Evolutionary conservation across 2,329 filamentous ascomycete genomes (phyloP).

Genomic region (Aspergillus ruber): DNA sequence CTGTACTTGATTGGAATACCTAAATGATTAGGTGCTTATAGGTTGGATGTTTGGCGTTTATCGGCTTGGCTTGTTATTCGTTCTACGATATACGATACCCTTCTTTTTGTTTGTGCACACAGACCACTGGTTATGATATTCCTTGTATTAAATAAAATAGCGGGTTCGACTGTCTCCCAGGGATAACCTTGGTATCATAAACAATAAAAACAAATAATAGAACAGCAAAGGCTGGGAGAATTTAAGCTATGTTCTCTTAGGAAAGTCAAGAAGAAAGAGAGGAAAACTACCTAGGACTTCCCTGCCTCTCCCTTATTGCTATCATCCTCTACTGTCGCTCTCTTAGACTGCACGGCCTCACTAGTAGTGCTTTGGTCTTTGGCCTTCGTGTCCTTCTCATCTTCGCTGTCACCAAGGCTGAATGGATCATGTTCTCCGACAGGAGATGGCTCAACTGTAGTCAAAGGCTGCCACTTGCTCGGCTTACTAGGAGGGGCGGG

Average conservation of each 20-base stretch:
- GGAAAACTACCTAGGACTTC: constrained; percentile 14
- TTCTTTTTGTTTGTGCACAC: neutral
- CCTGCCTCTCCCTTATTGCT: constrained; percentile 13
- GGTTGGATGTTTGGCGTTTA: neutral
- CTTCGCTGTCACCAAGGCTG: constrained; percentile 90
- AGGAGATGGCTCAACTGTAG: constrained; percentile 74
- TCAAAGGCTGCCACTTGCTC: constrained; percentile 97
- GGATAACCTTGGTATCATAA: constrained; percentile 19
- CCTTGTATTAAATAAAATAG: neutral
- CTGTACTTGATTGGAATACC: neutral
- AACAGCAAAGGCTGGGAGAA: neutral
- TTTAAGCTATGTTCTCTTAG: neutral
- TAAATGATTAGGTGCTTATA: neutral
- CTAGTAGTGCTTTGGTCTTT: constrained; percentile 51
- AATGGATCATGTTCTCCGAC: constrained; percentile 92
- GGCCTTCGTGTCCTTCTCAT: constrained; percentile 73
- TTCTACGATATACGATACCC: constrained; percentile 9
- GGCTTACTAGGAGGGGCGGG: constrained; percentile 54
- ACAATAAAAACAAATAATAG: constrained; percentile 5
- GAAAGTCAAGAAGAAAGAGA: neutral
- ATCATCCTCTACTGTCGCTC: constrained; percentile 49
- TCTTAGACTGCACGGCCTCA: constrained; percentile 56
- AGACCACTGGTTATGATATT: neutral
- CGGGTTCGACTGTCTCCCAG: neutral
- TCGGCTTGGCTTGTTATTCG: neutral